Percentiles rank a stretch among this genome's conserved stretches.
Evolutionary conservation across 2,329 filamentous ascomycete species (phyloP).

Genomic region (Knufia fluminis): DNA sequence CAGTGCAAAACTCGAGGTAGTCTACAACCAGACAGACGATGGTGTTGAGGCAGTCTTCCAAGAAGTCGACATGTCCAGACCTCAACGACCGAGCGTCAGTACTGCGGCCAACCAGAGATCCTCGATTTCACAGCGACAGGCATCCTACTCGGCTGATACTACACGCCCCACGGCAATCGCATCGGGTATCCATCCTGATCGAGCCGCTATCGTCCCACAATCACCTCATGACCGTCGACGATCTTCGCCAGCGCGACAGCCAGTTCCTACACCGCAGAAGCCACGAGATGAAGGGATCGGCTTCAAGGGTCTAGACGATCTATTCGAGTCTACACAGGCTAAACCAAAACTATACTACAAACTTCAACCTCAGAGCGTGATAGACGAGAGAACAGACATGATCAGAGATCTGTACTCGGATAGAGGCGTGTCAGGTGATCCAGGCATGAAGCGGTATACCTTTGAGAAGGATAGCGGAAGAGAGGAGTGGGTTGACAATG

Average conservation of each 20-base stretch:
- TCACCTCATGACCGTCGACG: constrained; percentile 7
- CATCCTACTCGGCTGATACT: constrained; percentile 3
- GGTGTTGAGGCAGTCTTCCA: constrained; percentile 50
- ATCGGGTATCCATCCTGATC: constrained; percentile 6
- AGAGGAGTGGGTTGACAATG: constrained; percentile 60
- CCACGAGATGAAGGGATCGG: constrained; percentile 25
- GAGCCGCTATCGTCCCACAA: neutral
- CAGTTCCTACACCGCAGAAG: constrained; percentile 6
- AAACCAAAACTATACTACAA: constrained; percentile 59
- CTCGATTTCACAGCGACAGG: neutral
- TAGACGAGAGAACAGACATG: constrained; percentile 53
- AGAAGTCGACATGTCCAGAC: constrained; percentile 31
- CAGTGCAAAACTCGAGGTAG: constrained; percentile 58
- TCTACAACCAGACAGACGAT: constrained; percentile 53
- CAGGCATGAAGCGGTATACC: constrained; percentile 60
- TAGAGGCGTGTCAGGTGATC: constrained; percentile 31
- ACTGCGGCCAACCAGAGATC: neutral
- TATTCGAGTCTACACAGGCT: constrained; percentile 50
- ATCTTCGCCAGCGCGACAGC: neutral
- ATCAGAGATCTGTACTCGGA: constrained; percentile 36
- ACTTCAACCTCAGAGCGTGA: constrained; percentile 57
- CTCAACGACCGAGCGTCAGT: constrained; percentile 5
- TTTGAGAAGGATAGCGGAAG: constrained; percentile 50
- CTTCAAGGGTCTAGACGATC: constrained; percentile 50
- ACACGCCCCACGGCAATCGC: constrained; percentile 3